Conservation (phyloP, 2,329 filamentous ascomycete species). For the Pezicula carpinea region DNA sequence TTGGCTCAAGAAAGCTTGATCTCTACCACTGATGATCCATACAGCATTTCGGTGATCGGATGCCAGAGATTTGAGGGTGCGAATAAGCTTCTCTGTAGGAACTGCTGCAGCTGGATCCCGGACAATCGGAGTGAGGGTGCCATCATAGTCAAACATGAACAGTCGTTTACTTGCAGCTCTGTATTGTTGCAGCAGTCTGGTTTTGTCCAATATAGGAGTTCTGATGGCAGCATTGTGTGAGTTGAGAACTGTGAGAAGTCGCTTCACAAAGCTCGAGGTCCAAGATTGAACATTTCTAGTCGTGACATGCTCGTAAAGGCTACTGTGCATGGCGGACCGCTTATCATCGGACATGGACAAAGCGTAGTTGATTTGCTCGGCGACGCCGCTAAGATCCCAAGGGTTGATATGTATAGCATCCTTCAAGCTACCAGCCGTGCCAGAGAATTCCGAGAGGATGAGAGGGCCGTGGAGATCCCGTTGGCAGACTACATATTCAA, state of each 20-base stretch:
- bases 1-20: slow-evolving; percentile 84
- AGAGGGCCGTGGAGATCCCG: slow-evolving; percentile 80
- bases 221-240: slow-evolving; percentile 70
- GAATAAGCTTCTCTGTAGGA: slow-evolving; percentile 77
- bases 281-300: slow-evolving; percentile 82
- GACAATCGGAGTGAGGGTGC: slow-evolving; percentile 92
- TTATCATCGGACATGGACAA: slow-evolving; percentile 68
- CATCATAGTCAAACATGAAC: slow-evolving; percentile 99
- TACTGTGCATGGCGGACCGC: slow-evolving; percentile 64
- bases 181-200: slow-evolving; percentile 69
- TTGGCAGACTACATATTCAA: slow-evolving; percentile 93
- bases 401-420: slow-evolving; percentile 95
- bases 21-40: slow-evolving; percentile 97
- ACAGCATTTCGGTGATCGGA: slow-evolving; percentile 79
- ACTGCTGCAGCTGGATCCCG: slow-evolving; percentile 85
- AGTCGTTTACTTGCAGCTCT: slow-evolving; percentile 70
- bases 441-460: slow-evolving; percentile 94
- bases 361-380: slow-evolving; percentile 75
- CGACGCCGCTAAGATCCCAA: slow-evolving; percentile 84
- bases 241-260: slow-evolving; percentile 74
- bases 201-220: slow-evolving; percentile 77
- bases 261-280: slow-evolving; percentile 75
- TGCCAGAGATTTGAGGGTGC: slow-evolving; percentile 73
- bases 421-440: slow-evolving; percentile 79
- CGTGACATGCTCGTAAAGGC: slow-evolving; percentile 78